A percentile compares a stretch with the other conserved stretches of the same genome.
phyloP scores from a whole-genome alignment of 2,329 filamentous ascomycete genomes.

The Pleurostoma richardsiae region DNA sequence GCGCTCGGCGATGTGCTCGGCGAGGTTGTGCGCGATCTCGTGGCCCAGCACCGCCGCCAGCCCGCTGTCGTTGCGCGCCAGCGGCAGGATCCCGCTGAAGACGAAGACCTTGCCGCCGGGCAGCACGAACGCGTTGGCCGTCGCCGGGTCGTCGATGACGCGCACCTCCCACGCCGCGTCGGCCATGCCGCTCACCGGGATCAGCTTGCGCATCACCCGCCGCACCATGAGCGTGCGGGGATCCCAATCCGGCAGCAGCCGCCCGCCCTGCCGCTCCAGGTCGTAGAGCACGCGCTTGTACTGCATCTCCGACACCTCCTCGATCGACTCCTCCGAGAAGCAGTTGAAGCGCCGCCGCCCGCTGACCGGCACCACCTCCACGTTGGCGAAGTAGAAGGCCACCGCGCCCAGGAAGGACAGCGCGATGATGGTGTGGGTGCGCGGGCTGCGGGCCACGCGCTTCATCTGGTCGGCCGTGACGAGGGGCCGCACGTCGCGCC shows the following conservation, averaged over 20 bases:
- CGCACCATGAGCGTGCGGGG: slow-evolving; percentile 51
- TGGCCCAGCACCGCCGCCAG: slow-evolving; percentile 73
- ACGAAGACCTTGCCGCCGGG: slow-evolving; percentile 79
- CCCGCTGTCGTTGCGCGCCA: slow-evolving; percentile 62
- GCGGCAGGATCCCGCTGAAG: slow-evolving; percentile 65
- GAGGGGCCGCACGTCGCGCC: slow-evolving; percentile 28
- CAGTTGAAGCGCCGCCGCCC: slow-evolving; percentile 71
- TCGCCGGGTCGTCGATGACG: slow-evolving; percentile 63
- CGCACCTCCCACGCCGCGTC: slow-evolving; percentile 62
- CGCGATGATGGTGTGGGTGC: slow-evolving; percentile 32
- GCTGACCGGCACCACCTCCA: slow-evolving; percentile 69
- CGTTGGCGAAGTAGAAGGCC: slow-evolving; percentile 61
- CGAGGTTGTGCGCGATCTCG: slow-evolving; percentile 74
- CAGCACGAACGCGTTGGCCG: slow-evolving; percentile 71
- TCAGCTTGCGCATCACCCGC: slow-evolving; percentile 59
- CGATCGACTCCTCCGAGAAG: slow-evolving; percentile 50
- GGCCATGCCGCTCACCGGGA: slow-evolving; percentile 60
- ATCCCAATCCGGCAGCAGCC: slow-evolving; percentile 57
- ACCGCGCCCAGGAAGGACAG: slow-evolving; percentile 37
- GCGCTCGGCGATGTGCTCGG: slow-evolving; percentile 62
- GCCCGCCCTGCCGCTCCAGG: slow-evolving; percentile 42
- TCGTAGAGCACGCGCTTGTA: slow-evolving; percentile 53
- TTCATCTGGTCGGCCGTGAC: slow-evolving; percentile 25
- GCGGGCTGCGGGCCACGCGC: slow-evolving; percentile 24
- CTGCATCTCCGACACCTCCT: slow-evolving; percentile 44